phyloP scores from a whole-genome alignment of 2,329 filamentous ascomycete species.

The Pyrenophora tritici-repentis region DNA sequence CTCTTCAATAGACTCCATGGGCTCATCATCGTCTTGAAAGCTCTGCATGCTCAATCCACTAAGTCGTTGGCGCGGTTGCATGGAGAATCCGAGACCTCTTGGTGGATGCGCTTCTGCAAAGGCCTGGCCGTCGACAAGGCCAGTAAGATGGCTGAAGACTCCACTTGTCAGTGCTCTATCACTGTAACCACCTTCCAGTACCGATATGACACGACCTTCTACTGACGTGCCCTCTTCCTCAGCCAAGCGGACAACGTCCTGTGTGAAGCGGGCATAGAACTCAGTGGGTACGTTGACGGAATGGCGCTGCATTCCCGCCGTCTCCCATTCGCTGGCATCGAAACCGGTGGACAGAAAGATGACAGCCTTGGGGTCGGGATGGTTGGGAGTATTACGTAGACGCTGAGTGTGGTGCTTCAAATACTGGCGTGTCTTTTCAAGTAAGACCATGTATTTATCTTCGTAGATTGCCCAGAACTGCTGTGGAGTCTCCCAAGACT shows the following conservation, averaged over 20 bases:
- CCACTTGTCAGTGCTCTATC: slow-evolving; percentile 88
- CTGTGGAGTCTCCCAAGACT: slow-evolving; percentile 78
- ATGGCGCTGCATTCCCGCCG: slow-evolving; percentile 90
- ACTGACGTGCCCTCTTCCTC: slow-evolving; percentile 77
- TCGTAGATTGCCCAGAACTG: slow-evolving; percentile 94
- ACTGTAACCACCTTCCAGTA: slow-evolving; percentile 94
- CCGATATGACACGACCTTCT: slow-evolving; percentile 86
- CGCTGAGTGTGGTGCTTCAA: slow-evolving; percentile 73
- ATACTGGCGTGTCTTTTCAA: slow-evolving; percentile 81
- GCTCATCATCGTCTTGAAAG: slow-evolving; percentile 26
- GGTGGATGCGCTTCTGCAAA: slow-evolving; percentile 35
- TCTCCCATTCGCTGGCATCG: slow-evolving; percentile 95
- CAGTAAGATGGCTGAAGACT: slow-evolving; percentile 86
- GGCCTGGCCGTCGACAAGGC: slow-evolving; percentile 66
- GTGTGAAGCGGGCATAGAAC: slow-evolving; percentile 90
- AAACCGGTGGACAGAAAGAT: slow-evolving; percentile 97
- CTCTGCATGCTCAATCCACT: slow-evolving; percentile 49
- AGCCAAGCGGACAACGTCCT: slow-evolving; percentile 81
- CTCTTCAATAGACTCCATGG: slow-evolving; percentile 24
- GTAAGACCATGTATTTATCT: slow-evolving; percentile 72
- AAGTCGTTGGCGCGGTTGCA: slow-evolving; percentile 55
- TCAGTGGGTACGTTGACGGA: slow-evolving; percentile 94
- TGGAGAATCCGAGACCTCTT: slow-evolving; percentile 62
- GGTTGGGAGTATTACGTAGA: slow-evolving; percentile 61
- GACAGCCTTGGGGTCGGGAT: slow-evolving; percentile 74